Percentiles rank a stretch among this genome's conserved stretches.
These are phyloP conservation scores for Cyphellophora attinorum DNA, from an alignment of 2,329 filamentous ascomycete genomes.

Conservation along the genomic window DNA sequence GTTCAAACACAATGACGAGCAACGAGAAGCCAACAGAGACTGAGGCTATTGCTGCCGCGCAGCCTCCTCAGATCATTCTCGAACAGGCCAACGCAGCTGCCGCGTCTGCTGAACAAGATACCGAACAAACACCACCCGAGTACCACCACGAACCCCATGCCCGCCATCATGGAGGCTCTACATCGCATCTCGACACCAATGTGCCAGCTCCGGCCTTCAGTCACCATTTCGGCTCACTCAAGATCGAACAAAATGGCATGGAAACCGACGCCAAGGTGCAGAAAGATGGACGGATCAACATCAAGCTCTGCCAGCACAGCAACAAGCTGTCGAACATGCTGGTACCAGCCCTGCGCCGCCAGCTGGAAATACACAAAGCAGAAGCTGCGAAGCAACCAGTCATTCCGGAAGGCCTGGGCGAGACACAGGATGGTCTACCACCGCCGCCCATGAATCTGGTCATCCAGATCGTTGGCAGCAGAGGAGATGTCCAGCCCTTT, in stretches of 20 bases:
- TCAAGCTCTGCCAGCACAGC: slow-evolving; percentile 66
- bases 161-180: too few relatives aligned
- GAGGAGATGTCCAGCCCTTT: slow-evolving; percentile 68
- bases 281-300: slow-evolving; percentile 70
- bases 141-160: too few relatives aligned
- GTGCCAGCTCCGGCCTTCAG: slow-evolving; percentile 9
- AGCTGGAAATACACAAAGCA: slow-evolving; percentile 39
- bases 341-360: slow-evolving; percentile 51
- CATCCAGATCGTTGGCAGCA: slow-evolving; percentile 63
- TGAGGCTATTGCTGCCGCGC: too few relatives aligned
- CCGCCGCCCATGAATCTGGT: slow-evolving; percentile 58
- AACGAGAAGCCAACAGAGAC: too few relatives aligned
- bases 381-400: slow-evolving; percentile 47
- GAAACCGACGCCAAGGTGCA: slow-evolving; percentile 53
- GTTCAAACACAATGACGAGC: too few relatives aligned
- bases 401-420: slow-evolving; percentile 63
- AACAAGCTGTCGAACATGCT: slow-evolving; percentile 58
- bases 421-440: slow-evolving; percentile 48
- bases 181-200: too few relatives aligned
- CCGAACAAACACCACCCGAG: not conserved
- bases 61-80: slow-evolving; percentile 1
- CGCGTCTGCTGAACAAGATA: not conserved
- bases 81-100: slow-evolving; percentile 1
- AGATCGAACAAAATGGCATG: slow-evolving; percentile 54
- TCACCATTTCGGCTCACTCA: slow-evolving; percentile 48